Evolutionary conservation across 306 rosid species (phyloP).

Genomic region (Vicia faba): DNA sequence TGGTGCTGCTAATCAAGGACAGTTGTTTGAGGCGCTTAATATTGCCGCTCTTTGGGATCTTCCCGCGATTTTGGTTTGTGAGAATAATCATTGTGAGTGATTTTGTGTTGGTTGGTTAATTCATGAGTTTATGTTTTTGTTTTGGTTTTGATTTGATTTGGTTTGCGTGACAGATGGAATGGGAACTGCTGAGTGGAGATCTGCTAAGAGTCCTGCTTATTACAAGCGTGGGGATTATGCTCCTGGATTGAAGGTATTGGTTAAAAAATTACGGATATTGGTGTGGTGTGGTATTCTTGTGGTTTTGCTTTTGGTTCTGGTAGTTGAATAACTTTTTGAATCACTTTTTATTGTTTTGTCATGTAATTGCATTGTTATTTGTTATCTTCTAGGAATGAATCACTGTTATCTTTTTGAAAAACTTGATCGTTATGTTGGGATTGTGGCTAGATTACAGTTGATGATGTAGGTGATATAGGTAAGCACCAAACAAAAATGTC

Average conservation of each 20-base stretch:
- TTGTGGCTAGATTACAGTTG: neutral
- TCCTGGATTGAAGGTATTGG: slow-evolving; percentile 84
- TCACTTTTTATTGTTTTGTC: neutral
- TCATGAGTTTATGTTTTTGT: neutral
- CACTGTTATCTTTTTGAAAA: neutral
- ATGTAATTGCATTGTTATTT: neutral
- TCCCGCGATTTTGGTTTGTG: slow-evolving; percentile 93
- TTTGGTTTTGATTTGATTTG: neutral
- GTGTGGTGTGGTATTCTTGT: slow-evolving; percentile 2
- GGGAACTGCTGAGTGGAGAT: slow-evolving; percentile 99
- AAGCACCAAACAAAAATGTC: neutral
- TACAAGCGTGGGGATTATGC: slow-evolving; percentile 97
- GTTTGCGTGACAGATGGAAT: slow-evolving; percentile 68
- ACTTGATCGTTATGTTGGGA: neutral
- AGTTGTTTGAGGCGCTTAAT: slow-evolving; percentile 89
- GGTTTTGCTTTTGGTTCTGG: neutral
- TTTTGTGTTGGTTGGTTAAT: neutral
- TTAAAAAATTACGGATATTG: neutral
- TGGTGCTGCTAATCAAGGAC: slow-evolving; percentile 98
- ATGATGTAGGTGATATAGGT: neutral
- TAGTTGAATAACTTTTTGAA: neutral
- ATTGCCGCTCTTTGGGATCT: slow-evolving; percentile 94
- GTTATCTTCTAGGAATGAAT: slow-evolving; percentile 18
- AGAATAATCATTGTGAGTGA: slow-evolving; percentile 90
- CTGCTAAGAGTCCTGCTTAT: slow-evolving; percentile 84